These are phyloP conservation scores for Apodospora peruviana DNA, from an alignment of 495 filamentous ascomycete genomes.

Conservation along the genomic window DNA sequence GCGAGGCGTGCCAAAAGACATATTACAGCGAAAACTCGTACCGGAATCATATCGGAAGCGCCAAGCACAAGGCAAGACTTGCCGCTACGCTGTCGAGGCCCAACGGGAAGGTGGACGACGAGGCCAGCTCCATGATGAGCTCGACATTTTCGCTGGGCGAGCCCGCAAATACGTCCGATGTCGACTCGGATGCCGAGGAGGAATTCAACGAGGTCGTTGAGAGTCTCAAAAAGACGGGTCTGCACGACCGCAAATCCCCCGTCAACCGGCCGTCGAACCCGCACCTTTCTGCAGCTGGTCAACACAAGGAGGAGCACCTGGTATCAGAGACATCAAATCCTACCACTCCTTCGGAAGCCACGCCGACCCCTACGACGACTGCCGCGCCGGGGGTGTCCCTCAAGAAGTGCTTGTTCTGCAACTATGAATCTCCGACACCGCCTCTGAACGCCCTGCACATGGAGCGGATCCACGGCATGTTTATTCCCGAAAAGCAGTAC, in stretches of 20 bases:
- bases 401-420: slow-evolving; percentile 85
- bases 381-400: slow-evolving; percentile 35
- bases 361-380: slow-evolving; percentile 14
- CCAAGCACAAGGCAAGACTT: slow-evolving; percentile 77
- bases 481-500: slow-evolving; percentile 83
- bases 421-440: slow-evolving; percentile 65
- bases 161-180: slow-evolving; percentile 49
- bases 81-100: slow-evolving; percentile 26
- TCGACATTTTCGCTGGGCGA: slow-evolving; percentile 89
- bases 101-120: slow-evolving; percentile 48
- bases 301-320: slow-evolving; percentile 34
- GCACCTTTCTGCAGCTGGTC: slow-evolving; percentile 44
- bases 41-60: slow-evolving; percentile 84
- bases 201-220: slow-evolving; percentile 77
- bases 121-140: slow-evolving; percentile 80
- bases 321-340: slow-evolving; percentile 30
- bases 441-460: slow-evolving; percentile 78
- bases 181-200: slow-evolving; percentile 56
- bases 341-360: slow-evolving; percentile 24
- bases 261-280: slow-evolving; percentile 53
- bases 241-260: slow-evolving; percentile 53
- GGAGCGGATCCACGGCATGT: slow-evolving; percentile 89
- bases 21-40: slow-evolving; percentile 97
- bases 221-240: slow-evolving; percentile 64
- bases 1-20: slow-evolving; percentile 78